These are phyloP conservation scores for Lentinula guzmanii DNA, from an alignment of 768 basidiomycete genomes.

Conservation along the genomic window DNA sequence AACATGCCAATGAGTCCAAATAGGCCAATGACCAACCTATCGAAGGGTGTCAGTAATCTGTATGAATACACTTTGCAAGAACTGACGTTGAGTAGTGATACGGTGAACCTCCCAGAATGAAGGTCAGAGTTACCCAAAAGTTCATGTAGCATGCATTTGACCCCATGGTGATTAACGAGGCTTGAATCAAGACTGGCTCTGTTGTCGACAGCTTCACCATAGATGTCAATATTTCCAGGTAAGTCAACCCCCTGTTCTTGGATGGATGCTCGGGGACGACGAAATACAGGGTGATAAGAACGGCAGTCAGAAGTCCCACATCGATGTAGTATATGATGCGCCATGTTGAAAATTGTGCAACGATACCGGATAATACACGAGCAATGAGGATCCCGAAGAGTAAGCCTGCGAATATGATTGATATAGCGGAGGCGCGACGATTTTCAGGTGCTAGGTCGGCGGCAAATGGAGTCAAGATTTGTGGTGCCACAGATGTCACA, in stretches of 20 bases:
- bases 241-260: slow-evolving; percentile 43
- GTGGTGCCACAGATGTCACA: slow-evolving; percentile 62
- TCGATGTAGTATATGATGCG: slow-evolving; percentile 51
- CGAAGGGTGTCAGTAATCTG: slow-evolving; percentile 36
- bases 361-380: slow-evolving; percentile 49
- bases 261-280: slow-evolving; percentile 55
- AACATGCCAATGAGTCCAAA: slow-evolving; percentile 51
- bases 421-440: slow-evolving; percentile 48
- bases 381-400: slow-evolving; percentile 50
- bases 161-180: slow-evolving; percentile 36
- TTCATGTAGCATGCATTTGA: slow-evolving; percentile 29
- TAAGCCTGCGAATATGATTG: slow-evolving; percentile 45
- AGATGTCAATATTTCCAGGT: slow-evolving; percentile 45
- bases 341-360: slow-evolving; percentile 49
- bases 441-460: slow-evolving; percentile 59
- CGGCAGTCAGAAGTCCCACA: slow-evolving; percentile 40
- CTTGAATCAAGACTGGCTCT: slow-evolving; percentile 54
- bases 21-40: slow-evolving; percentile 46
- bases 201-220: slow-evolving; percentile 55
- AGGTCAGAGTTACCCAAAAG: slow-evolving; percentile 52
- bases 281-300: slow-evolving; percentile 37
- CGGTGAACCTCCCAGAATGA: slow-evolving; percentile 50
- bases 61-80: slow-evolving; percentile 24
- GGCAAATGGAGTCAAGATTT: slow-evolving; percentile 61
- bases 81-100: slow-evolving; percentile 50